Evolutionary conservation across 768 basidiomycete species (phyloP), one percentile per base, ranked within the genome.

Genomic region (Rubroboletus satanas): DNA sequence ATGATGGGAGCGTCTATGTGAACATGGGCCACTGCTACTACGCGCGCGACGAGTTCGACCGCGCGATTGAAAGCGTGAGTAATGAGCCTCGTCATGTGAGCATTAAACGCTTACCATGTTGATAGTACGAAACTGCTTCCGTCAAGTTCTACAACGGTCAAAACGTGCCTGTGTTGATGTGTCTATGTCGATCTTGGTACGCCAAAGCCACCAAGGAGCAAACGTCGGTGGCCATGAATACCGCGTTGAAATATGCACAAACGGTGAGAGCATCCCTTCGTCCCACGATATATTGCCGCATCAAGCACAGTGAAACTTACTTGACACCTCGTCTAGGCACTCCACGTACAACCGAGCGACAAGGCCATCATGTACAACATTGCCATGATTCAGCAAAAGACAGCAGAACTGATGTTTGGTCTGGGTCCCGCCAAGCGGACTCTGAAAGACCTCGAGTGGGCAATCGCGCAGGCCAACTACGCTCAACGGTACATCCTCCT

Each of bases 11-110:
- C 55, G 93, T 97, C 5, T 93, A 95, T 66, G 77, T 92, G 65
- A 99, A 99, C 69, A 95, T 98, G 78, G 97, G 95, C 0, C 97
- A 98, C 65, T 97, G 94, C 64, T 90, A 94, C 68, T 96, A 92
- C 66, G 82, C 84, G 18, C 79, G 92, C 48, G 96, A 97, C 55
- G 96, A 99, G 68, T 97, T 87, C 67, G 96, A 98, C 59, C 81
- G 90, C 46, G 96, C 97, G 1, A 95, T 98, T 58, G 95, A 99
- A 71, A 90, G 91, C 64, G 96, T 97, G 67, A 69, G 85, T 77
- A 3, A 15, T 11, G 8, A 36, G 28, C 21, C 21, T 3, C 14
- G 3, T 3, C 17, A 11, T 49, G 37, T 29, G 12, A 4, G 11
- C 15, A 11, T 17, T 17, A 31, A 23, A 21, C 32, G 15, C 46